These are phyloP conservation scores for Ceratobasidium sp. DNA, from an alignment of 1,284 basidiomycete genomes.

Conservation along the genomic window DNA sequence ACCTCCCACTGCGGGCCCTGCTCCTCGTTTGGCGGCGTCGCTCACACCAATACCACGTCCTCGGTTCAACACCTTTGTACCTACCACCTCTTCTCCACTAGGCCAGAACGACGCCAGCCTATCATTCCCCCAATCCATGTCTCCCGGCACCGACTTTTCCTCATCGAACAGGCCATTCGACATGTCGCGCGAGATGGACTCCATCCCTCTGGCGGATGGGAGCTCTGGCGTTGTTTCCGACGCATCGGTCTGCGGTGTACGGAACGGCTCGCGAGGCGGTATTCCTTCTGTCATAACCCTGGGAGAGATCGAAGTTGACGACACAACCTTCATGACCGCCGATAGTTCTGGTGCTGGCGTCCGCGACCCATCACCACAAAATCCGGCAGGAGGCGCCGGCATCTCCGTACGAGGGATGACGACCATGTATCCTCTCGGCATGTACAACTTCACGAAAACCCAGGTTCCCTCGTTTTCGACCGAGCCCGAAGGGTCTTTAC, in stretches of 20 bases:
- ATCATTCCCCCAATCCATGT: constrained; percentile 36
- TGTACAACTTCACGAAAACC: constrained; percentile 40
- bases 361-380: neutral
- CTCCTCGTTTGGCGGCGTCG: neutral
- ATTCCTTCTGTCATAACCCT: neutral
- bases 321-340: neutral
- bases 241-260: neutral
- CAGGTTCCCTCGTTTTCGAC: constrained; percentile 11
- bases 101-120: constrained; percentile 26
- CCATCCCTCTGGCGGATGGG: constrained; percentile 5
- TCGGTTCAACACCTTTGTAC: constrained; percentile 7
- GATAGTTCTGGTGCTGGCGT: neutral
- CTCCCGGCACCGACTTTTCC: constrained; percentile 11
- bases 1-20: neutral
- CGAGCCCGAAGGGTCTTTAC: neutral
- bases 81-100: constrained; percentile 28
- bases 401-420: constrained; percentile 34
- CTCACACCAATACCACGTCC: constrained; percentile 27
- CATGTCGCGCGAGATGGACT: constrained; percentile 38
- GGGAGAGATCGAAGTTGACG: constrained; percentile 3
- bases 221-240: neutral
- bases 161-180: constrained; percentile 33
- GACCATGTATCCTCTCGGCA: constrained; percentile 31
- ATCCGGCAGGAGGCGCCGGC: neutral
- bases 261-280: neutral